phyloP scores from a whole-genome alignment of 1,284 basidiomycete genomes.

The Trametes versicolor region DNA sequence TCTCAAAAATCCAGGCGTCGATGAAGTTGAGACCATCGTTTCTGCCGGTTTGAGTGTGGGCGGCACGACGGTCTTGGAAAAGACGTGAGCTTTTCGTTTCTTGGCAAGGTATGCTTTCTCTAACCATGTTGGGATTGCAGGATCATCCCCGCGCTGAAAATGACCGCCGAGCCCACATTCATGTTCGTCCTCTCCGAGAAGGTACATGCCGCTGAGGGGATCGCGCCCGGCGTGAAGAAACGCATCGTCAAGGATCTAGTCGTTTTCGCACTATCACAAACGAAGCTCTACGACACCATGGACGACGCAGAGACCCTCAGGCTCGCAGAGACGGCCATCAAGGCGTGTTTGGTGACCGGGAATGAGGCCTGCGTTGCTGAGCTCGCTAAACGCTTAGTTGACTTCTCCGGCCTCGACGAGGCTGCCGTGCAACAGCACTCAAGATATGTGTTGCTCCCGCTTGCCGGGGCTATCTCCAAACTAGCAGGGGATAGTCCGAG shows the following conservation, averaged over 20 bases:
- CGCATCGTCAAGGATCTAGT: not conserved
- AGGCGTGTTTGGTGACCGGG: not conserved
- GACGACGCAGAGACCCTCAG: not conserved
- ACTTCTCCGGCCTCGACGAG: no score
- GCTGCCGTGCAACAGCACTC: no score
- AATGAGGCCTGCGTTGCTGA: not conserved
- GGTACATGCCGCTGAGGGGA: not conserved
- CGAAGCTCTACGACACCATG: not conserved
- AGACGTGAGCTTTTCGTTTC: not conserved
- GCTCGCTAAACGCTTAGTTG: no score
- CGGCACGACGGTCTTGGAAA: not conserved
- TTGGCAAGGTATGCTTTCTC: not conserved
- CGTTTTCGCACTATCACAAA: not conserved
- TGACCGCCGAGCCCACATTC: no score
- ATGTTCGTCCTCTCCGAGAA: not conserved
- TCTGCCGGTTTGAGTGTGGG: not conserved
- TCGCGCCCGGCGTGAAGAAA: not conserved
- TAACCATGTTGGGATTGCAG: no score
- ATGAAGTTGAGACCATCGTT: not conserved
- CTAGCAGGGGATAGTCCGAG: not conserved
- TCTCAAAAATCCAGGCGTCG: not conserved
- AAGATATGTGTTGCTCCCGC: no score
- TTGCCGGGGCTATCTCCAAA: no score
- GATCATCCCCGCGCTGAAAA: no score
- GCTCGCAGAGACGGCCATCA: not conserved